These are phyloP conservation scores for Ustilago sp. DNA, from an alignment of 1,284 basidiomycete genomes.

Conservation along the genomic window DNA sequence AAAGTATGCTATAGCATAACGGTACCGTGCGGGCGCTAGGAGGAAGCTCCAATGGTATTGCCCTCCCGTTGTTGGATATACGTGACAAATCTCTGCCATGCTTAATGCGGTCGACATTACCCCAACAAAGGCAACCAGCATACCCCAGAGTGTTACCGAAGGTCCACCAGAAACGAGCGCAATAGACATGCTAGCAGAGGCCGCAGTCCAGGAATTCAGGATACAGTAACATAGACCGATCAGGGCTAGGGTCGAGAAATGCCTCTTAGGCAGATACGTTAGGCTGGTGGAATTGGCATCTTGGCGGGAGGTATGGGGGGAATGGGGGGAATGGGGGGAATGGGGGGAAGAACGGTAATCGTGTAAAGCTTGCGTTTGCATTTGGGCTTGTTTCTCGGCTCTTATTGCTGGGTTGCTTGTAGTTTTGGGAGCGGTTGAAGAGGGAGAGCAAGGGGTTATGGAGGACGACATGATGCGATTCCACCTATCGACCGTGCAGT, in stretches of 20 bases:
- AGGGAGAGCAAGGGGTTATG: not conserved
- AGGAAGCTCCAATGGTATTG: conserved; percentile 70
- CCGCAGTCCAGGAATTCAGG: conserved; percentile 67
- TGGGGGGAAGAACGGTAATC: conserved; percentile 26
- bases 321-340: not conserved
- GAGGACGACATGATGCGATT: not conserved
- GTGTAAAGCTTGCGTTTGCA: conserved; percentile 32
- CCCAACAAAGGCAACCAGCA: conserved; percentile 67
- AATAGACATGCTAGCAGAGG: conserved; percentile 59
- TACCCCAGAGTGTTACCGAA: conserved; percentile 70
- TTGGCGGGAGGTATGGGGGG: not conserved
- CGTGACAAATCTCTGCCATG: conserved; percentile 68
- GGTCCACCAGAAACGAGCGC: conserved; percentile 69
- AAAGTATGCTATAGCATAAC: conserved; percentile 61
- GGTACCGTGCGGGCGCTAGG: conserved; percentile 62
- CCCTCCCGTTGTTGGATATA: conserved; percentile 66
- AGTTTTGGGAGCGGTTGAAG: not conserved
- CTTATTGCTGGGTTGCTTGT: conserved; percentile 9
- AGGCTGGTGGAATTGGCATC: not conserved
- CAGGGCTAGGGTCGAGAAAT: conserved; percentile 44
- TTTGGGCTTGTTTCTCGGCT: conserved; percentile 32
- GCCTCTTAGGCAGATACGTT: conserved; percentile 3
- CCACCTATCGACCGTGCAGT: too few relatives aligned
- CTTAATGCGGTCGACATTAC: conserved; percentile 67
- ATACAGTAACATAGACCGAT: conserved; percentile 57